Evolutionary conservation across 352 stramenopile species (phyloP), one percentile per base, ranked within the genome.

Genomic region (Aphanomyces invadans): DNA sequence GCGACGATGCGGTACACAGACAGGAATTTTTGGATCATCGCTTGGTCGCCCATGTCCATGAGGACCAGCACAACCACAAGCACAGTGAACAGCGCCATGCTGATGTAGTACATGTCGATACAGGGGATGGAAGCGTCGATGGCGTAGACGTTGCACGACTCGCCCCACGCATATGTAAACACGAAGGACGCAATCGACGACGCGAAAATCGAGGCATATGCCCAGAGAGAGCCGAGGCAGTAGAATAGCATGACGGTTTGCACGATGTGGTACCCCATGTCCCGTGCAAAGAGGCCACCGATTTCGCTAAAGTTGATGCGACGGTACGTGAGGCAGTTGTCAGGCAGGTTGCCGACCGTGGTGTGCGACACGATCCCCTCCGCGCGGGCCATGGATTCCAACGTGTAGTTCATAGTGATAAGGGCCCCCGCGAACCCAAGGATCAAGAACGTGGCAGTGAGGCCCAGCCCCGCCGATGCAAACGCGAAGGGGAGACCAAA

Each of bases 321-420:
- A 71, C 84, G 84, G 72, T 88, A 91, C 62, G 82, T 90, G 55
- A 93, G 75, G 61, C 80, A 72, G n/a, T n/a, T n/a, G n/a, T n/a
- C n/a, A n/a, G n/a, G n/a, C n/a, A n/a, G n/a, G n/a, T n/a, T n/a
- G n/a, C n/a, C n/a, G n/a, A n/a, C n/a, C n/a, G 65, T 93, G 81
- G 45, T 74, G 62, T 25, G 84, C 81, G 81, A 77, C 25, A 78
- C 83, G 21, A 93, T 83, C 26, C 84, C 84, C 63, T 93, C 82
- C 4, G 84, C 82, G 12, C 84, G 76, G 9, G 84, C 82, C 7
- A 93, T 71, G 10, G 83, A 87, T 64, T 93, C 84, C 57, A 93
- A 76, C 68, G 84, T 93, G 75, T 93, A 93, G 74, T 93, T 93
- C 82, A 93, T 91, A 17, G 84, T 90, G 39, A 93, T 45, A 15